Base-by-base conservation (phyloP, 495 filamentous ascomycete genomes). In the Haplographium delicatum region DNA sequence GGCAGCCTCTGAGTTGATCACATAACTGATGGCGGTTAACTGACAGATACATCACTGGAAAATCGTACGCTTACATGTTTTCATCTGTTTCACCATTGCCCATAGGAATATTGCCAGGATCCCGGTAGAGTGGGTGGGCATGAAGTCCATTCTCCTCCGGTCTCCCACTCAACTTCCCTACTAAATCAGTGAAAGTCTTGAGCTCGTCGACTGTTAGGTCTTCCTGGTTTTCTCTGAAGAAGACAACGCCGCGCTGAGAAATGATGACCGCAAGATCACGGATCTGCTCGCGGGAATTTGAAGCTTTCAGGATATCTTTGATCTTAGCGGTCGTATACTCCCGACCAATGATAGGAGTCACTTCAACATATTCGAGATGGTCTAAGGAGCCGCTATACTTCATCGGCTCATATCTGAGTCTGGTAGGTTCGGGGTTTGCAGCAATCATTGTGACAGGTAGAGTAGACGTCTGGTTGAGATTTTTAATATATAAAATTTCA, bases 261-360 rank as follows among this genome's bases (percentile, higher is more conserved):
- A 51, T 79, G 13, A 80, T 86, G 26, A 86, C 76, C n/a, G 84
- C 82, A 0, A 89, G 69, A 28, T 89, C 84, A 0, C 77, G 67
- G 26, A 89, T 60, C 10, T 86, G 67, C 34, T 85, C 79, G 53
- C 85, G 82, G 0, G 81, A 73, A 57, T 88, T 85, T 1, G 76
- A 71, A 1, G 82, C 79, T 2, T 71, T 64, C 2, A 89, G 72
- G 66, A 74, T 79, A 7, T 87, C 82, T 4, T 72, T 73, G 9
- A 89, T 66, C 34, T 77, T 80, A 6, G 75, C 78, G 16, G 71
- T 71, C 15, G 73, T 72, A 54, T 78, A 89, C 57, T 89, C 85
- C 0, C 73, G 71, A 15, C 85, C 85, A 54, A 88, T 85, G 44
- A 82, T 64, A 4, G 84, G 83, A 1, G 84, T 88, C 1, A 83